Base-by-base conservation (phyloP, 805 yeast species). In the Pichia kluyveri region DNA sequence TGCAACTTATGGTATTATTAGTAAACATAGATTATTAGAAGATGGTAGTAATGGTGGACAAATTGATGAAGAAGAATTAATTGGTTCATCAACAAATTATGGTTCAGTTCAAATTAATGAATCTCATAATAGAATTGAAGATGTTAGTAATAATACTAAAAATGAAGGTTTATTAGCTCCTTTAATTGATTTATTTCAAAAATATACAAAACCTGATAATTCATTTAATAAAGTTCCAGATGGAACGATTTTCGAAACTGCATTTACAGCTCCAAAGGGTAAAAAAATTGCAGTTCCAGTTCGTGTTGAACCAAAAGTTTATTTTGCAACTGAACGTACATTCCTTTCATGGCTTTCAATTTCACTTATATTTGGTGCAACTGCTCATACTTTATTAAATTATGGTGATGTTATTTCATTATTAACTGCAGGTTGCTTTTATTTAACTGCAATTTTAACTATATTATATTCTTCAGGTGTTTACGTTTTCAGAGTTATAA, bases 281-380 rank as follows among this genome's bases (percentile, higher is more conserved):
- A 90, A 89, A 66, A 75, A 77, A 41, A 86, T 93, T 50, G 80
- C 89, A 60, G 93, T 93, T 9, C 99, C 98, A 3, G 95, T 93
- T 38, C 79, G 99, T 60, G 90, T 93, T 37, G 99, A 93, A 68
- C 99, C 99, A 50, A 93, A 93, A 69, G 99, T 93, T n/a, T 93
- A 93, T 65, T 93, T 93, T 67, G 99, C 99, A 8, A 88, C 95
- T 26, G 99, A 93, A 67, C 80, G 99, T 69, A 93, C 99, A 0
- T 91, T 82, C 61, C 72, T 93, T 53, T 79, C 95, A 39, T 93
- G 99, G 99, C 69, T 91, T 48, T 90, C 96, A 39, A 87, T 93
- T 56, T 86, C 93, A 9, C 79, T 93, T 72, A 72, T 91, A 40
- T 72, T 93, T 49, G 89, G 93, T 41, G 95, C 91, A 43, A 85